Conservation (phyloP, 2,329 filamentous ascomycete genomes). For the Pezicula neosporulosa region DNA sequence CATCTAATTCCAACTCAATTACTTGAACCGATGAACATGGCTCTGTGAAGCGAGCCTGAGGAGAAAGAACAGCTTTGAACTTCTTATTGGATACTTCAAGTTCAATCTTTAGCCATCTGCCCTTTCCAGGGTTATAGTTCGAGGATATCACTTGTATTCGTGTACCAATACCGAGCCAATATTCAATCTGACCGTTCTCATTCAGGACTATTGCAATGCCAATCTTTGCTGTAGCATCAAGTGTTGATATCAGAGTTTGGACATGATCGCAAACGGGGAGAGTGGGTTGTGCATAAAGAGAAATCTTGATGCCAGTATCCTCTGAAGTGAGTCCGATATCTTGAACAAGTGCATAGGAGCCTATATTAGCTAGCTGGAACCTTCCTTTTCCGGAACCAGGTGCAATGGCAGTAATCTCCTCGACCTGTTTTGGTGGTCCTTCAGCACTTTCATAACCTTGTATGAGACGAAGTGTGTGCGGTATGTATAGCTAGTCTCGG, state of each 20-base stretch:
- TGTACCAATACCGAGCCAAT: not conserved
- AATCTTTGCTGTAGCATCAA: constrained; percentile 1
- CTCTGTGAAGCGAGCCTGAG: not conserved
- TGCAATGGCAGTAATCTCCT: constrained; percentile 3
- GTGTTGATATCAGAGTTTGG: constrained; percentile 8
- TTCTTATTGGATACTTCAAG: not conserved
- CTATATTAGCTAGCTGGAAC: not conserved
- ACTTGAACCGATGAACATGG: not conserved
- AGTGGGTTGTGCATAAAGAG: constrained; percentile 10
- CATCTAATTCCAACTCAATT: not conserved
- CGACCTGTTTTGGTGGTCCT: constrained; percentile 3
- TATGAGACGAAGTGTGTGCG: constrained; percentile 10
- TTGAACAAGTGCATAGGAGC: constrained; percentile 8
- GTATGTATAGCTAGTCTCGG: constrained; percentile 8
- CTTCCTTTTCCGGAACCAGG: constrained; percentile 1
- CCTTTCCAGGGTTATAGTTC: not conserved
- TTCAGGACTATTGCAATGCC: constrained; percentile 4
- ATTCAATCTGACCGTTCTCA: not conserved
- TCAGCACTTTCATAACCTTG: constrained; percentile 10
- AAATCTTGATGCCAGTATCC: constrained; percentile 4
- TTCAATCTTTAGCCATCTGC: constrained; percentile 1
- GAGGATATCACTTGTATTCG: not conserved
- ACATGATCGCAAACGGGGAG: constrained; percentile 4
- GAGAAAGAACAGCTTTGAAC: not conserved
- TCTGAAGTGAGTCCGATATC: not conserved